A percentile compares a stretch with the other conserved stretches of the same genome.
phyloP scores from a whole-genome alignment of 2,329 filamentous ascomycete genomes.

The Fusarium sp. region DNA sequence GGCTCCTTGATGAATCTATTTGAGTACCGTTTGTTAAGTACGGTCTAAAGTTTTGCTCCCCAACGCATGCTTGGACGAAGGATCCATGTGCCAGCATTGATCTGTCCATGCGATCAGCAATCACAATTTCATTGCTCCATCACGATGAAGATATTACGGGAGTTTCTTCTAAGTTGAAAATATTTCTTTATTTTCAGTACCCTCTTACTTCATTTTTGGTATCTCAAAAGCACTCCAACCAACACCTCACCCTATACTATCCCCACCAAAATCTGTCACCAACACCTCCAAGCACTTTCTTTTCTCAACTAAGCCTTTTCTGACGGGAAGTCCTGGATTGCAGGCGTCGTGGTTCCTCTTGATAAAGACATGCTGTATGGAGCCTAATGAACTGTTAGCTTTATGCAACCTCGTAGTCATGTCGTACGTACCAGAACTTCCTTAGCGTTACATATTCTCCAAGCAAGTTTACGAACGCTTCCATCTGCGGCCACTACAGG shows the following conservation, averaged over 20 bases:
- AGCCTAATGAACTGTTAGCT: conserved; percentile 57
- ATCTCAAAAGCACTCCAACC: conserved; percentile 20
- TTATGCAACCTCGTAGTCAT: not conserved
- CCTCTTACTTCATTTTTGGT: conserved; percentile 10
- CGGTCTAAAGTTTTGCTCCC: not conserved
- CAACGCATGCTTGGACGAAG: not conserved
- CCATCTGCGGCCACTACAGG: conserved; percentile 93
- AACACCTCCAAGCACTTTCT: not conserved
- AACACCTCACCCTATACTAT: not conserved
- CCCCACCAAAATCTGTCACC: not conserved
- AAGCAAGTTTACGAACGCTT: conserved; percentile 87
- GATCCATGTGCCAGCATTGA: not conserved
- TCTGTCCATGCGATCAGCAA: not conserved
- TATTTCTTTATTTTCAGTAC: not conserved
- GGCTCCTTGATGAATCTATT: not conserved
- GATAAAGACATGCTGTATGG: conserved; percentile 77
- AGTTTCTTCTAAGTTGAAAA: not conserved
- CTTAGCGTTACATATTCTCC: conserved; percentile 95
- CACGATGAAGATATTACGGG: no score
- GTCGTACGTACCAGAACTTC: conserved; percentile 79
- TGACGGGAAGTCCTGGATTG: conserved; percentile 51
- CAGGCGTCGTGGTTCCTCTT: conserved; percentile 69
- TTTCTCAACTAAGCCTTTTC: conserved; percentile 32
- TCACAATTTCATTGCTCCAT: not conserved
- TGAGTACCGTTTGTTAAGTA: not conserved